A percentile compares a stretch with the other conserved stretches of the same genome.
Conservation (phyloP, 1,284 basidiomycete genomes). For the Ganoderma lucidum region DNA sequence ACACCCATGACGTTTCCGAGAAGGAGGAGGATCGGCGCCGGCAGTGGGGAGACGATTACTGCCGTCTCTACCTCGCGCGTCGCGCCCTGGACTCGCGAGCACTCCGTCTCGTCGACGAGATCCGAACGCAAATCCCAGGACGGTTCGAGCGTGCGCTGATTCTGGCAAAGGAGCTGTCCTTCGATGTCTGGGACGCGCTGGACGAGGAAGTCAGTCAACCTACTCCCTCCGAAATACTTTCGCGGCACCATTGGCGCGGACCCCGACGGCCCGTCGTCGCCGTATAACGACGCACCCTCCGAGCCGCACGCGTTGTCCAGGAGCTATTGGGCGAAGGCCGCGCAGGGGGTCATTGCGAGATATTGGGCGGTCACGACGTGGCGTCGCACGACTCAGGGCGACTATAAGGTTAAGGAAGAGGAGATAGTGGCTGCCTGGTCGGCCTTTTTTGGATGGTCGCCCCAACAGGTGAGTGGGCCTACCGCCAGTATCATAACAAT, state of each 20-base stretch:
- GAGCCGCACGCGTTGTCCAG: constrained; percentile 51
- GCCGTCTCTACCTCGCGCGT: constrained; percentile 52
- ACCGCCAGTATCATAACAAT: neutral
- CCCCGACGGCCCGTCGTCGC: constrained; percentile 12
- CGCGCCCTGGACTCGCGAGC: constrained; percentile 52
- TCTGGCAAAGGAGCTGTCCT: constrained; percentile 45
- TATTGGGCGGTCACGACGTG: constrained; percentile 53
- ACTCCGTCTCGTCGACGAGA: constrained; percentile 50
- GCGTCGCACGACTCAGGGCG: constrained; percentile 29
- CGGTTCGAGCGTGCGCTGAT: constrained; percentile 49
- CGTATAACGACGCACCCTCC: constrained; percentile 21
- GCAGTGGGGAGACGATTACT: constrained; percentile 50
- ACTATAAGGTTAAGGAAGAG: constrained; percentile 49
- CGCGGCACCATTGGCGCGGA: constrained; percentile 6
- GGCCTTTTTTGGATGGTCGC: constrained; percentile 59
- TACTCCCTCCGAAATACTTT: constrained; percentile 45
- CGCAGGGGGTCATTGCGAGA: constrained; percentile 55
- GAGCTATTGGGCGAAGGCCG: constrained; percentile 59
- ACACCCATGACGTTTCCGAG: constrained; percentile 48
- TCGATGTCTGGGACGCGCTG: constrained; percentile 65
- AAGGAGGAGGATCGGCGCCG: constrained; percentile 47
- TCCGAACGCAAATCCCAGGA: constrained; percentile 44
- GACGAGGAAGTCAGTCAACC: constrained; percentile 45
- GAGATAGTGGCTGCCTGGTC: constrained; percentile 58
- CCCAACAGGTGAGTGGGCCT: constrained; percentile 47